phyloP scores from a whole-genome alignment of 2,329 filamentous ascomycete species.

The Cyphellophora europaea region DNA sequence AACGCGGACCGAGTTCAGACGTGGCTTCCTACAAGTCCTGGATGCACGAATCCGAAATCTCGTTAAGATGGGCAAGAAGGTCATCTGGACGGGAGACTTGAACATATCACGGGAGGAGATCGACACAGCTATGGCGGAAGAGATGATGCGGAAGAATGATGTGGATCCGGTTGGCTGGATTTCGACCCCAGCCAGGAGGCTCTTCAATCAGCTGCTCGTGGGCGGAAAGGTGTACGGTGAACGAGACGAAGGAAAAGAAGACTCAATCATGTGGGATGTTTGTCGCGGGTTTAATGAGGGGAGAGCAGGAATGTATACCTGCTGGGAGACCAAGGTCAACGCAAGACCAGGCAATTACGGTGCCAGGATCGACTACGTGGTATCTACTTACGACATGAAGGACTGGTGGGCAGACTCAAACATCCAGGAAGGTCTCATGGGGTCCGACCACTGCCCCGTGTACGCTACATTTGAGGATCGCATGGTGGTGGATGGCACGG shows the following conservation, averaged over 20 bases:
- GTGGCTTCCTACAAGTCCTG: constrained; percentile 68
- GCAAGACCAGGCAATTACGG: constrained; percentile 93
- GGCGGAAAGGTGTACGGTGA: constrained; percentile 59
- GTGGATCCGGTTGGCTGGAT: constrained; percentile 64
- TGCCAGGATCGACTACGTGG: constrained; percentile 84
- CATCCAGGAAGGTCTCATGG: constrained; percentile 88
- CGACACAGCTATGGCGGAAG: constrained; percentile 67
- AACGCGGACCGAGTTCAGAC: constrained; percentile 69
- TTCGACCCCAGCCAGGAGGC: constrained; percentile 58
- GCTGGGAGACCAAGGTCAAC: constrained; percentile 92
- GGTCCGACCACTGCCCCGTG: constrained; percentile 94
- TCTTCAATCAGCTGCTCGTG: constrained; percentile 80
- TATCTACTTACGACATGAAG: constrained; percentile 71
- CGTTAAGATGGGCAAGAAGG: constrained; percentile 66
- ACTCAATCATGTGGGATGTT: constrained; percentile 71
- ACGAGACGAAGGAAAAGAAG: constrained; percentile 60
- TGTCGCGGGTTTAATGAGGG: constrained; percentile 70
- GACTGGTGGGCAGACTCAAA: constrained; percentile 71
- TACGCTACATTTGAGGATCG: constrained; percentile 63
- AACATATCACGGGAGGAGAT: constrained; percentile 65
- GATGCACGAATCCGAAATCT: constrained; percentile 82
- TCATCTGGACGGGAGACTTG: constrained; percentile 78
- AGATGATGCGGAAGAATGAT: constrained; percentile 61
- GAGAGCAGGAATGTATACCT: constrained; percentile 89
- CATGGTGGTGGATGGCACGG: constrained; percentile 42